These are phyloP conservation scores for Bremia lactucae DNA, from an alignment of 352 stramenopile species.

Conservation along the genomic window DNA sequence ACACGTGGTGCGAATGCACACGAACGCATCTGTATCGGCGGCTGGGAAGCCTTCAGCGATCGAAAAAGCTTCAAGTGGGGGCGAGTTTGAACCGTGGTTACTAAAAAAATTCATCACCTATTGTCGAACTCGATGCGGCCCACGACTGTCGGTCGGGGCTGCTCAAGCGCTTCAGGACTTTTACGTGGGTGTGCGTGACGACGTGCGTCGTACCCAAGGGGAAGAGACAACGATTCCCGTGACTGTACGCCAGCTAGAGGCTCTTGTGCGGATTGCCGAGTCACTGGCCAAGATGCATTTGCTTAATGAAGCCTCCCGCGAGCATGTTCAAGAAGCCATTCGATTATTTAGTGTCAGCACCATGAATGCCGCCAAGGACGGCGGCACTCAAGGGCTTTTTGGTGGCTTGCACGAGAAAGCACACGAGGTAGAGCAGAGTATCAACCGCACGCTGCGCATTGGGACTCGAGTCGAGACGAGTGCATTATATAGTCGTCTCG, in stretches of 20 bases:
- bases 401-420: constrained; percentile 75
- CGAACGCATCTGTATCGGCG: constrained; percentile 57
- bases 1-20: constrained; percentile 98
- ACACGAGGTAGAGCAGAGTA: constrained; percentile 73
- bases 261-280: constrained; percentile 95
- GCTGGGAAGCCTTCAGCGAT: constrained; percentile 12
- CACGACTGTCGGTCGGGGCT: constrained; percentile 85
- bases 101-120: constrained; percentile 99
- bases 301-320: constrained; percentile 59
- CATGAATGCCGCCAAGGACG: constrained; percentile 93
- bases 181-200: constrained; percentile 96
- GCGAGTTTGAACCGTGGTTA: constrained; percentile 75
- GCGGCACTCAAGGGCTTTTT: constrained; percentile 76
- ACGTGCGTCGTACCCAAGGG: constrained; percentile 83
- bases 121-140: constrained; percentile 90
- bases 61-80: constrained; percentile 16
- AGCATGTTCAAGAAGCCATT: constrained; percentile 95
- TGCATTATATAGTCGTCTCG: constrained; percentile 69
- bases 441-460: constrained; percentile 75
- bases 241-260: constrained; percentile 97
- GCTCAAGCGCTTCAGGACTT: constrained; percentile 91
- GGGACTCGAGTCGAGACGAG: constrained; percentile 69
- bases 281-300: constrained; percentile 97
- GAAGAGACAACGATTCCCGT: constrained; percentile 89
- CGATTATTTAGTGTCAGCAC: constrained; percentile 97